Evolutionary conservation across 1,284 basidiomycete genomes (phyloP).

Genomic region (Veloboletus limbatus): DNA sequence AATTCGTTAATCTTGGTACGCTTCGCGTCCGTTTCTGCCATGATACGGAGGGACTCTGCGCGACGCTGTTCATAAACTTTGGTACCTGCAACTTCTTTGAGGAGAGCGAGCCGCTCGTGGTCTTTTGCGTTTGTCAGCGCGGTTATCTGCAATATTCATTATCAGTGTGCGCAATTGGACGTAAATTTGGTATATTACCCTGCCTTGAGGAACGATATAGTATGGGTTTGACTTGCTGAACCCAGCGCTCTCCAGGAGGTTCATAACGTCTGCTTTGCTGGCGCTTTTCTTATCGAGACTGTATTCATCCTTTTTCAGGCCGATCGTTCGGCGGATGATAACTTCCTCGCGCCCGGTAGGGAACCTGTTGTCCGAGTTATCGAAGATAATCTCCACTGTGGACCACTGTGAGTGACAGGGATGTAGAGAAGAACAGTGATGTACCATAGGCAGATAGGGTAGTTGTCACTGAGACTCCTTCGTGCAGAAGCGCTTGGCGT

Average conservation of each 20-base stretch:
- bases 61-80: slow-evolving; percentile 97
- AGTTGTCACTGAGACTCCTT: slow-evolving; percentile 85
- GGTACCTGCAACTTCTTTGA: slow-evolving; percentile 98
- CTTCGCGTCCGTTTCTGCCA: slow-evolving; percentile 95
- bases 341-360: slow-evolving; percentile 85
- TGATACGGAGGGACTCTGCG: slow-evolving; percentile 89
- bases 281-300: slow-evolving; percentile 94
- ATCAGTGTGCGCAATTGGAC: slow-evolving; percentile 8
- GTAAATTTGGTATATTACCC: slow-evolving; percentile 53
- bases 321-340: slow-evolving; percentile 89
- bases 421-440: slow-evolving; percentile 18
- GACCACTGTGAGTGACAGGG: slow-evolving; percentile 20
- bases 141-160: slow-evolving; percentile 66
- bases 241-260: slow-evolving; percentile 90
- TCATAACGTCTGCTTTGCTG: slow-evolving; percentile 97
- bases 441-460: slow-evolving; percentile 92
- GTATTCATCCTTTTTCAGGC: slow-evolving; percentile 98
- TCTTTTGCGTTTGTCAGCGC: slow-evolving; percentile 97
- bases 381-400: slow-evolving; percentile 82
- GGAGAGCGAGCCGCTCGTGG: slow-evolving; percentile 85
- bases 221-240: slow-evolving; percentile 98
- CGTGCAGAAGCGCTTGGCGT: slow-evolving; percentile 88
- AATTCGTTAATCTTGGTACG: slow-evolving; percentile 89
- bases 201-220: slow-evolving; percentile 98
- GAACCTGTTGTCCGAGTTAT: slow-evolving; percentile 89